Percentiles rank a stretch among this genome's conserved stretches.
phyloP scores from a whole-genome alignment of 371 early-diverging fungal genomes.

The Ordospora colligata region DNA sequence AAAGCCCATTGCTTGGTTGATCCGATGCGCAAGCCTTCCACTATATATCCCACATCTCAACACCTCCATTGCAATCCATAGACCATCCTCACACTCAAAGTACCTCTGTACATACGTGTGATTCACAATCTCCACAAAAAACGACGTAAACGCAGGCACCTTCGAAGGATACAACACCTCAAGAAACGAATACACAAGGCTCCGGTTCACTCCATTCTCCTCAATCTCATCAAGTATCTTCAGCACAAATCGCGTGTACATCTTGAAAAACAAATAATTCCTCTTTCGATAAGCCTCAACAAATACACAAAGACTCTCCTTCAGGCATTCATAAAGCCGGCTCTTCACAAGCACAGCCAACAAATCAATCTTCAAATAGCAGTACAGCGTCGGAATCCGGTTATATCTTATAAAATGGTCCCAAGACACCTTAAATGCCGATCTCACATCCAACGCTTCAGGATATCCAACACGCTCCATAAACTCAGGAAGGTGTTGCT shows the following conservation, averaged over 20 bases:
- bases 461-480: not conserved
- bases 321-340: constrained; percentile 3
- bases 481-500: not conserved
- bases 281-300: constrained; percentile 45
- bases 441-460: constrained; percentile 7
- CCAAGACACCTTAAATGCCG: constrained; percentile 51
- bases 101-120: constrained; percentile 15
- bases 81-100: constrained; percentile 11
- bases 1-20: constrained; percentile 23
- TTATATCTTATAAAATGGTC: constrained; percentile 49
- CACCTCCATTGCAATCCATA: constrained; percentile 12
- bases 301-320: constrained; percentile 40
- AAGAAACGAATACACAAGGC: constrained; percentile 14
- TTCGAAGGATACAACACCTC: constrained; percentile 35
- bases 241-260: constrained; percentile 43
- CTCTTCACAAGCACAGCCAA: constrained; percentile 31
- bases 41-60: constrained; percentile 8
- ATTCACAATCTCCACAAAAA: constrained; percentile 39
- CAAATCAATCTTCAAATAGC: constrained; percentile 50
- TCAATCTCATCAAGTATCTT: constrained; percentile 37
- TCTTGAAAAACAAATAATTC: constrained; percentile 46
- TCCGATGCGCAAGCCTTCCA: constrained; percentile 6
- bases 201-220: constrained; percentile 12
- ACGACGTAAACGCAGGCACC: constrained; percentile 39
- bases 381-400: constrained; percentile 27